These are phyloP conservation scores for Talaromyces piceae DNA, from an alignment of 2,329 filamentous ascomycete species.

Conservation along the genomic window DNA sequence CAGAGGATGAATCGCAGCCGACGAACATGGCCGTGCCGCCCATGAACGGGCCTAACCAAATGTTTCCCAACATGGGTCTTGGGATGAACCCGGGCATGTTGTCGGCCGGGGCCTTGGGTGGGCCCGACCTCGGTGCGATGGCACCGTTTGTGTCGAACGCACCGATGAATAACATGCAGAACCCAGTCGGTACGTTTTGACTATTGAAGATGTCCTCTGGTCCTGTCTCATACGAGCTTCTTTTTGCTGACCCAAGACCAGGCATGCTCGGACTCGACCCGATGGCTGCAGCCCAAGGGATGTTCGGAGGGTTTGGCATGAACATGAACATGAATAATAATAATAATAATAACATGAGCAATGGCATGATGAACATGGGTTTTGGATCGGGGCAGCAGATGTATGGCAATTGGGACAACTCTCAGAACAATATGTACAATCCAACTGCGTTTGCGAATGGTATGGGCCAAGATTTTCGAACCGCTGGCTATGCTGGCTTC, in stretches of 20 bases:
- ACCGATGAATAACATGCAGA: conserved; percentile 53
- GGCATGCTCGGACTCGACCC: conserved; percentile 77
- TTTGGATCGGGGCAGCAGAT: conserved; percentile 50
- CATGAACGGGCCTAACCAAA: conserved; percentile 7
- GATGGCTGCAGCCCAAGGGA: conserved; percentile 42
- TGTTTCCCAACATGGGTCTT: conserved; percentile 28
- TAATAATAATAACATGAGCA: conserved; percentile 70
- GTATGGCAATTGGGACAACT: conserved; percentile 74
- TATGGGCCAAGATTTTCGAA: conserved; percentile 76
- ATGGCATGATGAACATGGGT: conserved; percentile 72
- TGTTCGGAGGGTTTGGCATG: conserved; percentile 53
- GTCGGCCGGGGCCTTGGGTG: conserved; percentile 54
- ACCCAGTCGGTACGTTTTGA: conserved; percentile 81
- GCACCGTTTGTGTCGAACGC: conserved; percentile 56
- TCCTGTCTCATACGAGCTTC: background rate
- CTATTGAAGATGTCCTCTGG: too few species aligned
- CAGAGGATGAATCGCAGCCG: conserved; percentile 4
- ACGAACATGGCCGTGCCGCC: conserved; percentile 14
- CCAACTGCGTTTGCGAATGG: conserved; percentile 66
- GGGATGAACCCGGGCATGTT: conserved; percentile 45
- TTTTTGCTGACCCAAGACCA: conserved; percentile 29
- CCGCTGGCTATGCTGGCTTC: conserved; percentile 61
- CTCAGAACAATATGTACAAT: conserved; percentile 66
- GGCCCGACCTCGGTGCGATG: conserved; percentile 61
- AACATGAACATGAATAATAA: too few species aligned